These are phyloP conservation scores for Candida berthetii DNA, from an alignment of 805 yeast species.

Conservation along the genomic window DNA sequence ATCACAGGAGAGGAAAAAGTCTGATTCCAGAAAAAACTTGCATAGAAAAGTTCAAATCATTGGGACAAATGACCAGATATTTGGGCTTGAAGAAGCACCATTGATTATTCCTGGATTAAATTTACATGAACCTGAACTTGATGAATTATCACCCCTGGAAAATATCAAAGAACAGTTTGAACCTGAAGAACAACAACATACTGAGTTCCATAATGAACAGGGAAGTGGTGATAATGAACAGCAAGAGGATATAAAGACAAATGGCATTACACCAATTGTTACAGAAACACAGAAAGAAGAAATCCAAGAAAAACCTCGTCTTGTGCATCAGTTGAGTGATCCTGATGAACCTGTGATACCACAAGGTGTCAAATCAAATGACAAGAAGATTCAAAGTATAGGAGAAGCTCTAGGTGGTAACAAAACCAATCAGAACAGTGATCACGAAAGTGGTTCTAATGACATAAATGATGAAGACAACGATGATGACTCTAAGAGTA, in stretches of 20 bases:
- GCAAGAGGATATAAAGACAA: not conserved
- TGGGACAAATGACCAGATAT: not conserved
- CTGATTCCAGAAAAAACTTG: not conserved
- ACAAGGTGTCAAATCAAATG: not conserved
- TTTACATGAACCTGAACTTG: no score
- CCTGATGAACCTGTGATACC: not conserved
- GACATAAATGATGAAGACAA: not conserved
- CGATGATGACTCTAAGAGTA: constrained; percentile 16
- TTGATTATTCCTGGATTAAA: not conserved
- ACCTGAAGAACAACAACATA: not conserved
- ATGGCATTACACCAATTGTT: not conserved
- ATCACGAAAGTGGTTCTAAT: not conserved
- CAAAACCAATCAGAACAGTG: no score
- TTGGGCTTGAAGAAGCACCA: not conserved
- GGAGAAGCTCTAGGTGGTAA: not conserved
- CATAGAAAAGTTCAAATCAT: constrained; percentile 18
- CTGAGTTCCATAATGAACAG: not conserved
- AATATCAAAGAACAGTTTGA: no score
- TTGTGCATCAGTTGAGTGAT: not conserved
- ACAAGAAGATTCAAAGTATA: not conserved
- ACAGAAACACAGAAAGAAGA: not conserved
- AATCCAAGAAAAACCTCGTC: not conserved
- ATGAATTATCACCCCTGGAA: no score
- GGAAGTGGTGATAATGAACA: not conserved
- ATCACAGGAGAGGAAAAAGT: no score